Conservation (phyloP, 2,329 filamentous ascomycete species). For the Hymenoscyphus linearis region DNA sequence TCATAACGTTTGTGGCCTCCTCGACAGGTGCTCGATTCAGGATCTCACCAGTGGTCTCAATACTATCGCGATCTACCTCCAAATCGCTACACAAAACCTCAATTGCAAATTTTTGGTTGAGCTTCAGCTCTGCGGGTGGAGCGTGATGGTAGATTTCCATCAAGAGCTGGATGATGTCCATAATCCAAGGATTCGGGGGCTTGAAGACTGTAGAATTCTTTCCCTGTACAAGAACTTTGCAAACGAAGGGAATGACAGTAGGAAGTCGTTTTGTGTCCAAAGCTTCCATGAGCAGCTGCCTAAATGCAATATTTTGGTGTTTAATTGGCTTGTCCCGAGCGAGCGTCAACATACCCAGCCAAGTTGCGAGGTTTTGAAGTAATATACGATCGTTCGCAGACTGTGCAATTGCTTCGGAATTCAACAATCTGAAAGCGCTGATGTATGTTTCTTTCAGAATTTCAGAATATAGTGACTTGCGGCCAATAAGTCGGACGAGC, state of each 20-base stretch:
- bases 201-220: slow-evolving; percentile 82
- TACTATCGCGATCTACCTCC: slow-evolving; percentile 84
- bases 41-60: slow-evolving; percentile 83
- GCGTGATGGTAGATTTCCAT: slow-evolving; percentile 92
- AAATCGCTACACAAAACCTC: slow-evolving; percentile 94
- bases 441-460: slow-evolving; percentile 91
- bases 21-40: slow-evolving; percentile 64
- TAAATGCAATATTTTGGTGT: slow-evolving; percentile 95
- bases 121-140: slow-evolving; percentile 62
- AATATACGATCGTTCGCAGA: slow-evolving; percentile 80
- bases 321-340: slow-evolving; percentile 93
- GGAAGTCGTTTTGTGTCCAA: slow-evolving; percentile 88
- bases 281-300: slow-evolving; percentile 87
- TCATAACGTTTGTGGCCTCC: slow-evolving; percentile 49
- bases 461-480: slow-evolving; percentile 75
- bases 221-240: slow-evolving; percentile 87
- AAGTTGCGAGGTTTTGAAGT: slow-evolving; percentile 87
- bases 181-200: slow-evolving; percentile 94
- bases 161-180: slow-evolving; percentile 88
- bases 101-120: slow-evolving; percentile 98
- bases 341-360: slow-evolving; percentile 89
- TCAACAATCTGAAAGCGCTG: slow-evolving; percentile 80
- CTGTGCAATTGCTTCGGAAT: slow-evolving; percentile 80
- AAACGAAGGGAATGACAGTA: slow-evolving; percentile 94
- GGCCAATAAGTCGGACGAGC: slow-evolving; percentile 75